Evolutionary conservation across 2,329 filamentous ascomycete genomes (phyloP).

Genomic region (Fusarium sp.): DNA sequence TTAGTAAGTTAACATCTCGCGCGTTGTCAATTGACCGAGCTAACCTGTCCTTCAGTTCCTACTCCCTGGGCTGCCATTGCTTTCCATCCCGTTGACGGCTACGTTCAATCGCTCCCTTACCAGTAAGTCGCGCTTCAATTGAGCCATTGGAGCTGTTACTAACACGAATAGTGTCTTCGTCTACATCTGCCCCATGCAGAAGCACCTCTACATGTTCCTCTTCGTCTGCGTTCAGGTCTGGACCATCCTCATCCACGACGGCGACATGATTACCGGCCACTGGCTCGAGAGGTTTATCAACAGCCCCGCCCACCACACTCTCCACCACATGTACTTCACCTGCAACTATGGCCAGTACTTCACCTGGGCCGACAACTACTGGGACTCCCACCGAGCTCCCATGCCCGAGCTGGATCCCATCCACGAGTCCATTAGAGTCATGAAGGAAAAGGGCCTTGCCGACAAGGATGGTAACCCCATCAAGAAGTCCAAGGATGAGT

Average conservation of each 20-base stretch:
- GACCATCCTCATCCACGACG: constrained; percentile 62
- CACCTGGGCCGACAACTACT: constrained; percentile 59
- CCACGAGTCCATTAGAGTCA: constrained; percentile 57
- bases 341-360: constrained; percentile 63
- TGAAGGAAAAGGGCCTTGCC: constrained; percentile 57
- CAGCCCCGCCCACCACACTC: constrained; percentile 60
- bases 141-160: neutral
- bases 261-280: constrained; percentile 60
- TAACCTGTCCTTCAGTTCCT: constrained; percentile 49
- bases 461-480: constrained; percentile 57
- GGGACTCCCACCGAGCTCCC: constrained; percentile 58
- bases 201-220: constrained; percentile 57
- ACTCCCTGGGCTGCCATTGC: constrained; percentile 60
- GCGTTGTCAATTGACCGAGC: neutral
- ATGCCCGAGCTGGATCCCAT: constrained; percentile 57
- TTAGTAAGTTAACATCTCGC: constrained; percentile 48
- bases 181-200: constrained; percentile 59
- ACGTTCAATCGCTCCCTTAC: constrained; percentile 59
- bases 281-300: constrained; percentile 61
- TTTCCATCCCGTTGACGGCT: constrained; percentile 61
- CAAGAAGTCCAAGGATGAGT: constrained; percentile 47
- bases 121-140: constrained; percentile 49
- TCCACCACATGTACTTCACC: constrained; percentile 63
- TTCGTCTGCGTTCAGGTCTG: constrained; percentile 60
- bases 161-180: constrained; percentile 52